These are phyloP conservation scores for Trametes sanguinea DNA, from an alignment of 768 basidiomycete genomes.

Conservation along the genomic window DNA sequence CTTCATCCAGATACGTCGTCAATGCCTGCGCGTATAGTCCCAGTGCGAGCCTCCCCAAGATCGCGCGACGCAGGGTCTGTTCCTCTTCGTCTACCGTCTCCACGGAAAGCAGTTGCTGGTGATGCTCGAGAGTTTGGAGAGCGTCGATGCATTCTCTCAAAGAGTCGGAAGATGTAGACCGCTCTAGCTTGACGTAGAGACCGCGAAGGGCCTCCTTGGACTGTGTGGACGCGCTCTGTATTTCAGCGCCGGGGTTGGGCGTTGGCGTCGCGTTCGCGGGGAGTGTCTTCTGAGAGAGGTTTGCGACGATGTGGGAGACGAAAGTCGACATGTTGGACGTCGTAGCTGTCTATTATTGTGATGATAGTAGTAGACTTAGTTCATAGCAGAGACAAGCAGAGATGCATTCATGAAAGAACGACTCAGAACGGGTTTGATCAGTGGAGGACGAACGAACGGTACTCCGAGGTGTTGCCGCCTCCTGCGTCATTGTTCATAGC, in stretches of 20 bases:
- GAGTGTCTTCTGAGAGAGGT: slow-evolving; percentile 33
- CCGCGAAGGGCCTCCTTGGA: slow-evolving; percentile 40
- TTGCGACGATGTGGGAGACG: slow-evolving; percentile 40
- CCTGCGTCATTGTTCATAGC: slow-evolving; percentile 2
- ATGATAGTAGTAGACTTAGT: not conserved
- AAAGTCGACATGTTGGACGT: slow-evolving; percentile 37
- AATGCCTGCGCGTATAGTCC: slow-evolving; percentile 67
- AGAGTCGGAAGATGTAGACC: slow-evolving; percentile 29
- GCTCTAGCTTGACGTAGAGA: slow-evolving; percentile 42
- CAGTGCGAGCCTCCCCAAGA: slow-evolving; percentile 52
- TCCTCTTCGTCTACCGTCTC: slow-evolving; percentile 31
- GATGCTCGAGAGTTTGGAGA: slow-evolving; percentile 30
- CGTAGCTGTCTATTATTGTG: not conserved
- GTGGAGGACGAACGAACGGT: no score
- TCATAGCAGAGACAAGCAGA: not conserved
- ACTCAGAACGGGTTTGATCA: no score
- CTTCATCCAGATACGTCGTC: slow-evolving; percentile 63
- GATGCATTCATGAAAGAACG: no score
- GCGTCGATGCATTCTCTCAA: slow-evolving; percentile 34
- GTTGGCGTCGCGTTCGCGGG: slow-evolving; percentile 25
- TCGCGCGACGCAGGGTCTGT: slow-evolving; percentile 42
- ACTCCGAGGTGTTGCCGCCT: not conserved
- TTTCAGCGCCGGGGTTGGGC: not conserved
- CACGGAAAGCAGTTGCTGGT: slow-evolving; percentile 14
- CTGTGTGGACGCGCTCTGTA: slow-evolving; percentile 5